Evolutionary conservation across 1,284 basidiomycete genomes (phyloP).

Genomic region (Ceratobasidium sp.): DNA sequence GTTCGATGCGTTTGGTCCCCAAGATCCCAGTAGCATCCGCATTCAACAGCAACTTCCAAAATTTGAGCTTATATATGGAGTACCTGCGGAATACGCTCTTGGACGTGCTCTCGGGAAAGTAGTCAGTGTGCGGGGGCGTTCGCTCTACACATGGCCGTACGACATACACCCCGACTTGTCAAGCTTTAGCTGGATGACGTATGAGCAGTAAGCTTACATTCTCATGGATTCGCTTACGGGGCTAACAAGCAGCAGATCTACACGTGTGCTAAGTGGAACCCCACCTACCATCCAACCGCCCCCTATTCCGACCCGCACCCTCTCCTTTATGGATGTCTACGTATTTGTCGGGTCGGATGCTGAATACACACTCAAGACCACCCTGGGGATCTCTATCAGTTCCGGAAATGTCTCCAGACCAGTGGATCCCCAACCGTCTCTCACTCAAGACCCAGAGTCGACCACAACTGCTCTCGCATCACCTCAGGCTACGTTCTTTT

Average conservation of each 20-base stretch:
- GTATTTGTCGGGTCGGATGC: conserved; percentile 1
- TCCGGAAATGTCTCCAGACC: background rate
- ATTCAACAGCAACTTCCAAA: background rate
- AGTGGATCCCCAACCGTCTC: background rate
- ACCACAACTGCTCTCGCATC: background rate
- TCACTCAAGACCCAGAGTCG: background rate
- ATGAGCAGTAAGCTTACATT: background rate
- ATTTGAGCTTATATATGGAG: conserved; percentile 21
- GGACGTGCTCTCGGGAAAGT: conserved; percentile 10
- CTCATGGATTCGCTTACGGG: background rate
- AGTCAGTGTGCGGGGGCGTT: background rate
- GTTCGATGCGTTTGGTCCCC: too few relatives aligned
- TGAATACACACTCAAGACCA: background rate
- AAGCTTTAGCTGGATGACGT: conserved; percentile 21
- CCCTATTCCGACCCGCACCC: background rate
- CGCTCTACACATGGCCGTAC: conserved; percentile 1
- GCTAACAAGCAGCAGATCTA: background rate
- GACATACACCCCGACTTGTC: conserved; percentile 16
- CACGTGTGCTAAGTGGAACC: conserved; percentile 12
- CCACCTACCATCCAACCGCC: conserved; percentile 5
- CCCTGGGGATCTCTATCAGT: background rate
- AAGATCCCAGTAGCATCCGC: background rate
- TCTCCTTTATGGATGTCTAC: conserved; percentile 18
- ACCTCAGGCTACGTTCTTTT: background rate
- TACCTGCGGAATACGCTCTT: conserved; percentile 8